Evolutionary conservation across 805 yeast species (phyloP).

Genomic region (Monosporozyma aerobia): DNA sequence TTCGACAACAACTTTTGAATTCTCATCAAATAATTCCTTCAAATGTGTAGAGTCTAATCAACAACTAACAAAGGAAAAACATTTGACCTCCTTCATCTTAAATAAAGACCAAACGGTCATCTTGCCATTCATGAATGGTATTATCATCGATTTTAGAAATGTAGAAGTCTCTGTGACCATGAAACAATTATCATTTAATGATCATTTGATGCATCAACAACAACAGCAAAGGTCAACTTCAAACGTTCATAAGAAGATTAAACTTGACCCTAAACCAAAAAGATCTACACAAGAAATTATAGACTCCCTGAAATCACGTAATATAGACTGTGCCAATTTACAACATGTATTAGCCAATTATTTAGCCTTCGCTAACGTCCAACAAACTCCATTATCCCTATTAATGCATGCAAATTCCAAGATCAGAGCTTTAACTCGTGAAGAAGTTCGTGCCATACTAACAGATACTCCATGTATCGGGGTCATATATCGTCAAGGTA

Average conservation of each 20-base stretch:
- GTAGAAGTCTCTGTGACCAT: constrained; percentile 29
- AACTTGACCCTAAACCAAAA: background rate
- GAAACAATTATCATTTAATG: constrained; percentile 27
- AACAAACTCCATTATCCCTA: constrained; percentile 77
- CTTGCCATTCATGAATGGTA: constrained; percentile 54
- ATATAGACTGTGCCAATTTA: constrained; percentile 42
- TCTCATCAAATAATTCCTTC: constrained; percentile 6
- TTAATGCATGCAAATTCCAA: constrained; percentile 52
- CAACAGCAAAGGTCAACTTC: background rate
- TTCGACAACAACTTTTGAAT: constrained; percentile 18
- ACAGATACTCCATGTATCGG: constrained; percentile 47
- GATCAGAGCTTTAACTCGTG: constrained; percentile 38
- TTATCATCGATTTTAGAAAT: constrained; percentile 53
- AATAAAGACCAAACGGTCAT: constrained; percentile 52
- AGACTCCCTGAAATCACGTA: constrained; percentile 10
- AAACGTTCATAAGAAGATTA: background rate
- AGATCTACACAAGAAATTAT: constrained; percentile 6
- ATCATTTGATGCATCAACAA: background rate
- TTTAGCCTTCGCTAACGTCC: constrained; percentile 80
- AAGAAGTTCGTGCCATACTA: constrained; percentile 40
- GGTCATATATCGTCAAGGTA: constrained; percentile 76
- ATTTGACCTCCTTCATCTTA: constrained; percentile 30
- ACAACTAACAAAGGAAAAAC: constrained; percentile 11
- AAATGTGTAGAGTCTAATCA: background rate
- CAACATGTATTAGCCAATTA: constrained; percentile 69